Base-by-base conservation (phyloP, 2,329 filamentous ascomycete genomes). In the Exophiala phaeomuriformis region DNA sequence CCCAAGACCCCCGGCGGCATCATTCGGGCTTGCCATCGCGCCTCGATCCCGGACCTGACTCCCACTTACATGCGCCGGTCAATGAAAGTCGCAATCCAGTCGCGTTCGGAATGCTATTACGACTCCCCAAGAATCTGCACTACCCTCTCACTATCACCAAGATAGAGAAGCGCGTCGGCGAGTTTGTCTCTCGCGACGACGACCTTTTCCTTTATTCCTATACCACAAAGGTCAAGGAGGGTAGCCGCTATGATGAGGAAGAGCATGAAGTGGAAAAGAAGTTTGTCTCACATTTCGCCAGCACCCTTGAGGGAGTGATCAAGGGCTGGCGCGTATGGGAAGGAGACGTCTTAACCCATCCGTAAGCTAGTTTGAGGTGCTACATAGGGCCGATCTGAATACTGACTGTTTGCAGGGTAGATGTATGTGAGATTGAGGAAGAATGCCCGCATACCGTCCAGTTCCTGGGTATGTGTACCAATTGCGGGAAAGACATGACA, bases 401-500 rank as follows among this genome's bases (percentile, higher is more conserved):
- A 27, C 59, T 53, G 28, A 45, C 31, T 12, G 19, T 29, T 30
- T n/a, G 12, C 58, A 82, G 79, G 29, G 69, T 77, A 33, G 71
- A 75, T 27, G 69, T 85, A 57, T 81, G 90, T 55, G 84, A 89
- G 56, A 85, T 98, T 50, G 86, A 95, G 64, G 93, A 98, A 73
- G 83, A 86, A 52, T 98, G 93, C 71, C 80, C 85, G 31, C 93
- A 98, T 71, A 87, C 91, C 64, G 79, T 95, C 39, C 91, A 97
- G 70, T 95, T 88, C 66, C 86, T 86, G 52, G 90, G 90, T 42
- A 79, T 98, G 61, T 98, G 93, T 72, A 89, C 84, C 55, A 81
- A 90, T 58, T 98, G 93, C 71, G 93, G 93, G 59, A 89, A 91
- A 71, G 90, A 97, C 71, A 95, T 98, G 90, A 95, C 88, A 51